Base-by-base conservation (phyloP, 768 basidiomycete genomes). In the Dacryopinax primogenitus region DNA sequence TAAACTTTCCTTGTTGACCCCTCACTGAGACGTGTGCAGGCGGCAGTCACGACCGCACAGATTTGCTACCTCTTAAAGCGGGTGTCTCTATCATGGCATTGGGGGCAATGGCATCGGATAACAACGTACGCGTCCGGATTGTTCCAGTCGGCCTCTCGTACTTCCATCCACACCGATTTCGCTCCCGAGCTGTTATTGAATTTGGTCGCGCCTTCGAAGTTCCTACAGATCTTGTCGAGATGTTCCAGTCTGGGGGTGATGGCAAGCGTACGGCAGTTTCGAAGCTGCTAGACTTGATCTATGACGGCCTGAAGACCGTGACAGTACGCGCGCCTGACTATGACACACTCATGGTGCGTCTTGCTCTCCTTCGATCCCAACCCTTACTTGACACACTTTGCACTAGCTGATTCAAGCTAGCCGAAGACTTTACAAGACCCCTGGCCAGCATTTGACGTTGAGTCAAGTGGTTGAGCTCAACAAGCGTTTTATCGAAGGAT, bases 31-130 rank as follows among this genome's bases (percentile, higher is more conserved):
- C 67, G 65, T 70, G 62, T 62, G 62, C 68, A 97, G 94, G 96
- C 70, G 96, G 96, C 64, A 97, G 94, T 66, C 96, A 99, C 75
- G 96, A 99, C 76, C 87, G 96, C 37, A 94, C 91, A 11, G 93
- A 98, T 75, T 81, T 98, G 62, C 83, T 98, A n/a, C 96, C 96
- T 1, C 81, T 99, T 44, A 99, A 99, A 77, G 96, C 96, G 30
- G 96, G 96, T 3, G 94, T 98, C 36, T 89, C 93, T 1, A 83
- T 98, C 70, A 98, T 99, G 94, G 93, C 96, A 30, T 81, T 99
- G 9, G 96, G 96, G 28, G 94, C 96, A 2, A 95, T 98, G 92
- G 90, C 90, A 11, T 87, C 88, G 67, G 84, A 97, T 72, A 86
- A 92, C 3, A 83, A 78, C 65, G 79, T 94, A 35, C 83, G 85